A percentile compares a stretch with the other conserved stretches of the same genome.
Conservation (phyloP, 164 flowering plant genomes). For the Magnolia officinalis region DNA sequence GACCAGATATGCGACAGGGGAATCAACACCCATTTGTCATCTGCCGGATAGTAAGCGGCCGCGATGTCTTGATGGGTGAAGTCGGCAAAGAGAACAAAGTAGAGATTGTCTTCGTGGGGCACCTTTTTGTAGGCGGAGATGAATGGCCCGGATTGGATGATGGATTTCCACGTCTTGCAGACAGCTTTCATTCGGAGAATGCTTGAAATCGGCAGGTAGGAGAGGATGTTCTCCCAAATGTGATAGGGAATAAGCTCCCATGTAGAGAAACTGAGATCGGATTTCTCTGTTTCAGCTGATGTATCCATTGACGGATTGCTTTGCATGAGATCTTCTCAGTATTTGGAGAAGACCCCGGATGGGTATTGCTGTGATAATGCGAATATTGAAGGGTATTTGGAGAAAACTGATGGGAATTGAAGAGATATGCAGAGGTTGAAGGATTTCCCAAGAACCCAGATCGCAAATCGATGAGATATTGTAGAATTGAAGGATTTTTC, state of each 20-base stretch:
- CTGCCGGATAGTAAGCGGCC: slow-evolving; percentile 16
- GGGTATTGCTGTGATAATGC: neutral
- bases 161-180: slow-evolving; percentile 15
- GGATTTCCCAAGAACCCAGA: neutral
- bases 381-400: neutral
- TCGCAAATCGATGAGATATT: neutral
- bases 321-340: neutral
- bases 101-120: slow-evolving; percentile 9
- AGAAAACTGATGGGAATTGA: neutral
- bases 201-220: slow-evolving; percentile 7
- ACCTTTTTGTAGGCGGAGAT: slow-evolving; percentile 5
- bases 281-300: neutral
- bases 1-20: slow-evolving; percentile 13
- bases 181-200: slow-evolving; percentile 11
- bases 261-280: neutral
- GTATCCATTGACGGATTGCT: neutral
- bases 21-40: slow-evolving; percentile 16
- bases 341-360: neutral
- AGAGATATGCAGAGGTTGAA: neutral
- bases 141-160: slow-evolving; percentile 12
- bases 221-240: slow-evolving; percentile 18
- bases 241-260: slow-evolving; percentile 14
- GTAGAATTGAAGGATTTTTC: neutral
- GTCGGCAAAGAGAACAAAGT: slow-evolving; percentile 20
- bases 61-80: slow-evolving; percentile 1